Conservation (phyloP, 2,329 filamentous ascomycete species). For the Penicillium sp. region DNA sequence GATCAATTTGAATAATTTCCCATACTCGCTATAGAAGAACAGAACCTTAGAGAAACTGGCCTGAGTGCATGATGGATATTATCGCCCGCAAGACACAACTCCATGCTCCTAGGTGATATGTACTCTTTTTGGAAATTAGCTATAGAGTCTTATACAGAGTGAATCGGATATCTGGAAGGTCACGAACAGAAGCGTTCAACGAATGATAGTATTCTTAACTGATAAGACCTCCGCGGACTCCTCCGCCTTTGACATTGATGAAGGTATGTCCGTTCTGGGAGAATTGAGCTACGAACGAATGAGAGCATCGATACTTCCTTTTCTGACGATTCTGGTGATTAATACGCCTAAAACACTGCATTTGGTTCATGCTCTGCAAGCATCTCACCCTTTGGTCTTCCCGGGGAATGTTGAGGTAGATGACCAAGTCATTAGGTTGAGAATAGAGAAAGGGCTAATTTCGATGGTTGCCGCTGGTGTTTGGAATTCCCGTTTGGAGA, state of each 20-base stretch:
- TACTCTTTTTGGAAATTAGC: not conserved
- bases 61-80: too few relatives aligned
- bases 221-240: not conserved
- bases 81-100: not conserved
- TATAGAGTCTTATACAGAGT: not conserved
- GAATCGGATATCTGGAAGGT: not conserved
- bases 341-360: not conserved
- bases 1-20: too few relatives aligned
- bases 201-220: not conserved
- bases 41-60: too few relatives aligned
- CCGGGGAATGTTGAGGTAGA: too few relatives aligned
- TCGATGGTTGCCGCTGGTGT: too few relatives aligned
- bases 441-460: too few relatives aligned
- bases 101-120: not conserved
- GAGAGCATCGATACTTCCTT: not conserved
- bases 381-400: too few relatives aligned
- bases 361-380: not conserved
- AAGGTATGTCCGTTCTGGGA: not conserved
- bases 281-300: not conserved
- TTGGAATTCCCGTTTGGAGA: too few relatives aligned
- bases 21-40: too few relatives aligned
- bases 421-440: too few relatives aligned
- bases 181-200: not conserved
- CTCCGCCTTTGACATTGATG: not conserved
- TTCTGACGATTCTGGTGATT: not conserved